phyloP scores from a whole-genome alignment of 2,329 filamentous ascomycete genomes.

The Colletotrichum costaricense region DNA sequence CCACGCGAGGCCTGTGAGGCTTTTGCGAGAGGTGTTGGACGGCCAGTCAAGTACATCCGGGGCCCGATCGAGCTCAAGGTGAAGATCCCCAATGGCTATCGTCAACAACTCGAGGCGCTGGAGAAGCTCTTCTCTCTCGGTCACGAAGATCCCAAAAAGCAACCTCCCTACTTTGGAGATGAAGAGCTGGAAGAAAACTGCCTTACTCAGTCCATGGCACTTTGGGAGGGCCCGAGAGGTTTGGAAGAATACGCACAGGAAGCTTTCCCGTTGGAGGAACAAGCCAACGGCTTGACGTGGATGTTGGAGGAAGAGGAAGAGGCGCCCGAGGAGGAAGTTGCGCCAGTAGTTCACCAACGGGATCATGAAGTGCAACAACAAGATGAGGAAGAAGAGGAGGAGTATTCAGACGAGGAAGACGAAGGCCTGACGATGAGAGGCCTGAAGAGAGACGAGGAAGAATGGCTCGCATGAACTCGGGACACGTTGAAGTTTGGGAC shows the following conservation, averaged over 20 bases:
- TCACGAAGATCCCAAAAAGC: constrained; percentile 63
- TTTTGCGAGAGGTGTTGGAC: constrained; percentile 82
- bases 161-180: constrained; percentile 74
- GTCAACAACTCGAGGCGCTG: constrained; percentile 82
- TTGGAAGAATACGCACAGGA: constrained; percentile 96
- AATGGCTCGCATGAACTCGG: constrained; percentile 63
- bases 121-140: constrained; percentile 68
- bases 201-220: constrained; percentile 78
- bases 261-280: constrained; percentile 93
- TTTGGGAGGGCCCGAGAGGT: constrained; percentile 93
- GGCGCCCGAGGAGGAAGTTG: constrained; percentile 44
- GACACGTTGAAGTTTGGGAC: background rate
- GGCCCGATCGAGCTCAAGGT: constrained; percentile 87
- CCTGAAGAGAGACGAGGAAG: constrained; percentile 67
- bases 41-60: constrained; percentile 81
- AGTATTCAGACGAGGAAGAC: constrained; percentile 65
- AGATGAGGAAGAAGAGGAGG: constrained; percentile 55
- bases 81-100: constrained; percentile 87
- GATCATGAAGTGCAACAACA: constrained; percentile 46
- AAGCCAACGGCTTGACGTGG: constrained; percentile 93
- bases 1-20: constrained; percentile 84
- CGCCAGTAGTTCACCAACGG: constrained; percentile 36
- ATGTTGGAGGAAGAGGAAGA: constrained; percentile 73
- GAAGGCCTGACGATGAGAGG: constrained; percentile 69
- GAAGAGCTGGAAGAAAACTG: constrained; percentile 69